Percentiles rank a stretch among this genome's conserved stretches.
Conservation (phyloP, 805 yeast species). For the Barnettozyma populi region DNA sequence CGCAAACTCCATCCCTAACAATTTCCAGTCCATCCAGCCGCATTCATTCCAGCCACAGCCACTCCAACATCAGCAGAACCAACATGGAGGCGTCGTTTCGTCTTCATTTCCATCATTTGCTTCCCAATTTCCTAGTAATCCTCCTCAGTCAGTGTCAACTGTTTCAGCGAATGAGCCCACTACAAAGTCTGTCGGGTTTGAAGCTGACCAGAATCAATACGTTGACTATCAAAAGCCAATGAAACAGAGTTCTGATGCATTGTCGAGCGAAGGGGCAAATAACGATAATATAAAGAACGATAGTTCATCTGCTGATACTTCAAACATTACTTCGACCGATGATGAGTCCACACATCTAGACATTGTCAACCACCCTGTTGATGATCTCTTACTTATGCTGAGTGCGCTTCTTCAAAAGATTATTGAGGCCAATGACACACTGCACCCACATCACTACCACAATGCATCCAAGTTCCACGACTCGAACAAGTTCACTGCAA, state of each 20-base stretch:
- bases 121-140: slow-evolving; percentile 1
- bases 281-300: not conserved
- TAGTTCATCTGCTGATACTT: not conserved
- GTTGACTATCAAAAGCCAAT: slow-evolving; percentile 18
- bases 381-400: slow-evolving; percentile 77
- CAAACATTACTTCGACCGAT: not conserved
- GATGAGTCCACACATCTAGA: slow-evolving; percentile 28
- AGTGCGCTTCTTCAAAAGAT: slow-evolving; percentile 81
- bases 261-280: not conserved
- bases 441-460: slow-evolving; percentile 51
- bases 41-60: slow-evolving; percentile 26
- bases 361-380: slow-evolving; percentile 78
- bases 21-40: slow-evolving; percentile 9
- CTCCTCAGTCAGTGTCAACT: not conserved
- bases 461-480: slow-evolving; percentile 26
- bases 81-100: slow-evolving; percentile 5
- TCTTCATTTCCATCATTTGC: slow-evolving; percentile 13
- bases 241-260: slow-evolving; percentile 5
- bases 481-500: slow-evolving; percentile 49
- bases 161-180: slow-evolving; percentile 9
- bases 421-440: slow-evolving; percentile 81
- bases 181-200: slow-evolving; percentile 12
- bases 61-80: not conserved
- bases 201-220: not conserved
- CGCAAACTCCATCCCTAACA: slow-evolving; percentile 22